Evolutionary conservation across 805 yeast genomes (phyloP).

Genomic region (Lipomyces yamadae): DNA sequence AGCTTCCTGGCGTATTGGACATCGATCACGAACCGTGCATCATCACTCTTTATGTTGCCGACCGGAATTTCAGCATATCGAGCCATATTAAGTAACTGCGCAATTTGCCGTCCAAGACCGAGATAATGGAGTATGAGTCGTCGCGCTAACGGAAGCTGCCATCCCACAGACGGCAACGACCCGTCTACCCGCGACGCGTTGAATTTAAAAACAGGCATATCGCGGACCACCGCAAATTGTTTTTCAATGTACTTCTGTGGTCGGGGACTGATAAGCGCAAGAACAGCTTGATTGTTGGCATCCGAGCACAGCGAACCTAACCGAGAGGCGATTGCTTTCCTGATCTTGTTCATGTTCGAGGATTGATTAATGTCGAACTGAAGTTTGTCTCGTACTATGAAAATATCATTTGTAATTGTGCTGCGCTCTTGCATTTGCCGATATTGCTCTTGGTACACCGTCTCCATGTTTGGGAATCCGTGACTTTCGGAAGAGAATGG

Average conservation of each 20-base stretch:
- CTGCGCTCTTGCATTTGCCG: slow-evolving; percentile 46
- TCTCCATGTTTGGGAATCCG: slow-evolving; percentile 60
- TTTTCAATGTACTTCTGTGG: slow-evolving; percentile 49
- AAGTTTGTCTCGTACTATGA: slow-evolving; percentile 59
- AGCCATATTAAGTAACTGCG: slow-evolving; percentile 66
- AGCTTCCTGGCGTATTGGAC: slow-evolving; percentile 82
- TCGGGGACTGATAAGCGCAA: slow-evolving; percentile 30
- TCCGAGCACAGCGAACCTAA: slow-evolving; percentile 17
- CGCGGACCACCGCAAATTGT: slow-evolving; percentile 54
- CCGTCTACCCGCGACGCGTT: slow-evolving; percentile 63
- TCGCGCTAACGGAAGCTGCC: slow-evolving; percentile 73
- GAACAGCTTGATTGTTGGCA: slow-evolving; percentile 24
- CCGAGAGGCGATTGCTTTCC: slow-evolving; percentile 53
- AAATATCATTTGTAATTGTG: slow-evolving; percentile 42
- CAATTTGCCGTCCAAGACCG: slow-evolving; percentile 73
- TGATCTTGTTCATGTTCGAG: slow-evolving; percentile 59
- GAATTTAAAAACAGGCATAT: slow-evolving; percentile 60
- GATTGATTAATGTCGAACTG: slow-evolving; percentile 61
- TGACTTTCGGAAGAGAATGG: slow-evolving; percentile 69
- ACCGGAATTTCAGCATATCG: slow-evolving; percentile 80
- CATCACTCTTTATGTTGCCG: slow-evolving; percentile 81
- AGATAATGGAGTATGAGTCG: slow-evolving; percentile 72
- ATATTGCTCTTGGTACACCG: slow-evolving; percentile 57
- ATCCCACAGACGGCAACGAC: slow-evolving; percentile 72
- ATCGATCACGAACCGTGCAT: slow-evolving; percentile 79